Base-by-base conservation (phyloP, 495 filamentous ascomycete genomes). In the Xylaria grammica region DNA sequence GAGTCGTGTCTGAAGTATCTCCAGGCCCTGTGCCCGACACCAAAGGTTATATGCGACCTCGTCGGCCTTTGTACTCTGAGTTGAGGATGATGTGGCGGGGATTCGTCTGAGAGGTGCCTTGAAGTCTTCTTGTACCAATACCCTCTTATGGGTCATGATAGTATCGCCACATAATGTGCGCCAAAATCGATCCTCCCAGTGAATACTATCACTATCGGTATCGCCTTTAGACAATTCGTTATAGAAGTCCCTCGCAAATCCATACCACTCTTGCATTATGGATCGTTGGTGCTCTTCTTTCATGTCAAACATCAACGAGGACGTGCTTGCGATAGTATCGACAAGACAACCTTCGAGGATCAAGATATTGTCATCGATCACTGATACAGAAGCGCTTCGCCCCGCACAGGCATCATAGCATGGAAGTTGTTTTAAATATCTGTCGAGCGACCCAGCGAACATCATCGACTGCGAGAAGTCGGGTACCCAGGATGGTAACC, bases 401-500 rank as follows among this genome's bases (percentile, higher is more conserved):
- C 48, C 19, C 20, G 22, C 48, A 3, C 9, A 51, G 48, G 48
- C 48, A 30, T 51, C n/a, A 17, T 42, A 42, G 7, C 7, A 42
- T 9, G 40, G 40, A 9, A 42, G 15, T 15, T 42, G 40, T 17
- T 42, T 42, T 17, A 42, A 15, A 42, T 17, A 42, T 42, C 40
- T 42, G 40, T 42, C 48, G 22, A 51, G 48, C 2, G 22, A 26
- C 20, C 48, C 48, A 17, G 48, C 20, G 19, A 51, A 51, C 9
- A 6, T 24, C 19, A 26, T 30, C 2, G 48, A 19, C 20, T 51
- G 20, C 10, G 48, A 26, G 27, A 51, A 51, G 20, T 51, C 48
- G 9, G 48, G 20, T 30, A 51, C 48, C 48, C 48, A 51, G 8
- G 48, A 51, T 51, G 48, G 48, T 17, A 51, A n/a, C 9, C 20